Evolutionary conservation across 768 basidiomycete genomes (phyloP).

Genomic region (Amanita rubescens): DNA sequence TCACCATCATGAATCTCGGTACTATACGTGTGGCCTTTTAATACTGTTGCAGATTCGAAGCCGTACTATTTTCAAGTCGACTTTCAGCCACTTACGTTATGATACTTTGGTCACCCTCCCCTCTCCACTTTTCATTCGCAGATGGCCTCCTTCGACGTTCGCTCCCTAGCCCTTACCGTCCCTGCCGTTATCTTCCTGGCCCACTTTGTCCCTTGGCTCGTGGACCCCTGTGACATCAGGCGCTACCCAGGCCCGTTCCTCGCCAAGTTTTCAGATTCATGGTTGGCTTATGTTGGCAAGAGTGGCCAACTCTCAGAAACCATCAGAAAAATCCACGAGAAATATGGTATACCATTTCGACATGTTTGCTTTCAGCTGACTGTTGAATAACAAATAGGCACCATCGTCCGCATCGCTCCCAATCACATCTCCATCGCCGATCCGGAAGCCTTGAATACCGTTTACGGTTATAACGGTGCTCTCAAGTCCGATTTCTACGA

Average conservation of each 20-base stretch:
- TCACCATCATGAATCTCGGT: no score
- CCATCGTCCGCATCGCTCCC: constrained; percentile 66
- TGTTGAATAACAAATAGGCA: constrained; percentile 31
- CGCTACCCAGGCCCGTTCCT: constrained; percentile 58
- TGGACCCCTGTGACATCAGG: constrained; percentile 52
- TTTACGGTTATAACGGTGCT: constrained; percentile 79
- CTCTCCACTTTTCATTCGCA: no score
- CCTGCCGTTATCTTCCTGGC: constrained; percentile 25
- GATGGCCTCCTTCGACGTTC: no score
- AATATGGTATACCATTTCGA: constrained; percentile 48
- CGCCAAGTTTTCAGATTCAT: constrained; percentile 65
- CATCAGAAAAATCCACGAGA: constrained; percentile 65
- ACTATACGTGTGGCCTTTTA: no score
- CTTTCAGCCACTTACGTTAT: no score
- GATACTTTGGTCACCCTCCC: no score
- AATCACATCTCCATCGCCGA: constrained; percentile 74
- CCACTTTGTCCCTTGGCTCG: constrained; percentile 43
- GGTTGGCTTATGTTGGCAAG: constrained; percentile 60
- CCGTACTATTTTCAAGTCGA: no score
- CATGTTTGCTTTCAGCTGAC: not conserved
- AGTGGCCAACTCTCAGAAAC: constrained; percentile 69
- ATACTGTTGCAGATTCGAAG: no score
- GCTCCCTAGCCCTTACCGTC: constrained; percentile 19
- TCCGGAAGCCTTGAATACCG: constrained; percentile 63
- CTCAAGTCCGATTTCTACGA: constrained; percentile 74